Evolutionary conservation across 352 stramenopile species (phyloP).

Genomic region (Globisporangium apiculatum): DNA sequence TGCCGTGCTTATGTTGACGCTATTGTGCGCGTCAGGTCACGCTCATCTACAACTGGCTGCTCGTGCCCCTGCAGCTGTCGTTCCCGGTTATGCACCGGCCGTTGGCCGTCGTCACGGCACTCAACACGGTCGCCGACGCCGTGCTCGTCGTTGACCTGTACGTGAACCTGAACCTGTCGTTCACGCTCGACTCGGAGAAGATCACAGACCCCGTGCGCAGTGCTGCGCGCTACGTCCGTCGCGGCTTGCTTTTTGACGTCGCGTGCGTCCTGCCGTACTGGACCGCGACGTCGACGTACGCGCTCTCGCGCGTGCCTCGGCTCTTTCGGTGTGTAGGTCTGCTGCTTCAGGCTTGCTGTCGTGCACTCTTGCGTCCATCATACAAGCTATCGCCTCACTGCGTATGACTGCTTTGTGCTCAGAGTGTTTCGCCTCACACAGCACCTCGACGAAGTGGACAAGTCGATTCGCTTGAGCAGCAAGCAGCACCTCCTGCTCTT

Average conservation of each 20-base stretch:
- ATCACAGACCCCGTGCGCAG: conserved; percentile 34
- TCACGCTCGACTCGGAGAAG: conserved; percentile 34
- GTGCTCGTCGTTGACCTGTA: conserved; percentile 33
- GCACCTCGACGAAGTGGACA: conserved; percentile 24
- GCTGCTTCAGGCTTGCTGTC: no score
- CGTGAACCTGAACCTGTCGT: conserved; percentile 50
- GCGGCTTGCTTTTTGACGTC: conserved; percentile 30
- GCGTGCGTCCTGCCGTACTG: conserved; percentile 32
- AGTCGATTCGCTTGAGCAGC: conserved; percentile 31
- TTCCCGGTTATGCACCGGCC: conserved; percentile 23
- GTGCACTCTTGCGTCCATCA: no score
- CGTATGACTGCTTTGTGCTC: no score
- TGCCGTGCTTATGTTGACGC: no score
- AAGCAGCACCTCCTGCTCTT: conserved; percentile 33
- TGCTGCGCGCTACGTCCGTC: conserved; percentile 25
- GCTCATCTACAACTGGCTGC: conserved; percentile 33
- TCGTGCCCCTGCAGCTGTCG: conserved; percentile 37
- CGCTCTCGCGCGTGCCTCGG: conserved; percentile 25
- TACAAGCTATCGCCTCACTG: no score
- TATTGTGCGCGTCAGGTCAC: not conserved
- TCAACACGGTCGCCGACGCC: conserved; percentile 25
- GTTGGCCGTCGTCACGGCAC: conserved; percentile 9
- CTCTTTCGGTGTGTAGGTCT: conserved; percentile 17
- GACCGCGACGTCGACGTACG: conserved; percentile 7
- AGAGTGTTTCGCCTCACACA: conserved; percentile 10